These are phyloP conservation scores for Inga laurina DNA, from an alignment of 306 rosid genomes.

Conservation along the genomic window DNA sequence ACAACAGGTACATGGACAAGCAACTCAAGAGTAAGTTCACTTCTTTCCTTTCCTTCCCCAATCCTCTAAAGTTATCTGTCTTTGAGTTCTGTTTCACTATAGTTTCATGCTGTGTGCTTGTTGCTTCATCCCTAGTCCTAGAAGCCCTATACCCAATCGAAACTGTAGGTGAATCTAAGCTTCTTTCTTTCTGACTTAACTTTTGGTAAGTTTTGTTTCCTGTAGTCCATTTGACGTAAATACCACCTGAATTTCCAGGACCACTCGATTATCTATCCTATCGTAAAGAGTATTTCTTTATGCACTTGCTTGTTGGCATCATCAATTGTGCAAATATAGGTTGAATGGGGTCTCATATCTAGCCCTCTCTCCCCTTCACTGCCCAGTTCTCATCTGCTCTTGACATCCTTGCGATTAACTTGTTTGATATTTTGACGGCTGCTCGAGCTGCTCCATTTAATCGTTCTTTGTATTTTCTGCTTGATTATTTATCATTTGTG, in stretches of 20 bases:
- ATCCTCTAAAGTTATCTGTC: neutral
- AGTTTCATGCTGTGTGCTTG: too few species aligned
- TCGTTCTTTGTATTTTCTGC: neutral
- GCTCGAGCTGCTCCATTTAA: neutral
- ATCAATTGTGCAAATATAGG: neutral
- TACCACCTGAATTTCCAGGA: neutral
- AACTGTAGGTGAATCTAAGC: too few species aligned
- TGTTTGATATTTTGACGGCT: neutral
- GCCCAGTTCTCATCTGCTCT: neutral
- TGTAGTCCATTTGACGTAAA: neutral
- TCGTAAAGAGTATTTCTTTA: neutral
- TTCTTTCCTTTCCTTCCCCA: too few species aligned
- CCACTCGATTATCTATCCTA: neutral
- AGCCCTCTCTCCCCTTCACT: neutral
- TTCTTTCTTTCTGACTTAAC: neutral
- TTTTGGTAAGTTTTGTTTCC: neutral
- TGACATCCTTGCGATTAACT: neutral
- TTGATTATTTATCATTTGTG: neutral
- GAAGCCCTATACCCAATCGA: too few species aligned
- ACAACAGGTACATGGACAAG: slow-evolving; percentile 78
- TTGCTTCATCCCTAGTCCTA: too few species aligned
- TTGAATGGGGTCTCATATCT: neutral
- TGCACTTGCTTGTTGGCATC: neutral
- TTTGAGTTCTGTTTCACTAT: neutral
- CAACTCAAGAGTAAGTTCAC: slow-evolving; percentile 68